Evolutionary conservation across 768 basidiomycete species (phyloP).

Genomic region (Mycena chlorophos): DNA sequence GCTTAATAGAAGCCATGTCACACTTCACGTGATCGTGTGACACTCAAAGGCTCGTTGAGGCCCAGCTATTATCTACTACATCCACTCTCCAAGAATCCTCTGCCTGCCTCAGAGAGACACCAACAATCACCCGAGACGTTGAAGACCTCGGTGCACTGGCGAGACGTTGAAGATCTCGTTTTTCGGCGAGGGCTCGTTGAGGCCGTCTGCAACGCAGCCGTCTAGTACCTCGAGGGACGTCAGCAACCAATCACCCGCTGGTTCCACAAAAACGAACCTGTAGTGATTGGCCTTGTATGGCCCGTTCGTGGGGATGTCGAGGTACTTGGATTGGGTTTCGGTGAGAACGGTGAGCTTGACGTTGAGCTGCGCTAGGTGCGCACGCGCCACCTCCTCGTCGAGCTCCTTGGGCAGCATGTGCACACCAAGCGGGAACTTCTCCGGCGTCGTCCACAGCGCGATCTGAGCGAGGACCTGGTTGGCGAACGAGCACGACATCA

Average conservation of each 20-base stretch:
- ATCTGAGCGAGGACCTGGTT: conserved; percentile 99
- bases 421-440: conserved; percentile 93
- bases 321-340: conserved; percentile 79
- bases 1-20: conserved; percentile 53
- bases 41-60: conserved; percentile 59
- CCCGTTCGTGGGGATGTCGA: conserved; percentile 84
- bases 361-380: conserved; percentile 87
- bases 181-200: conserved; percentile 75
- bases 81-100: conserved; percentile 11
- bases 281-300: conserved; percentile 54
- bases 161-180: conserved; percentile 70
- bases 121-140: conserved; percentile 44
- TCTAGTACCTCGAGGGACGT: conserved; percentile 49
- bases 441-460: conserved; percentile 91
- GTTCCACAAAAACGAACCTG: conserved; percentile 6
- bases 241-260: not conserved
- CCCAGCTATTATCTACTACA: conserved; percentile 29
- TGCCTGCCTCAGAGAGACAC: conserved; percentile 42
- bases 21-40: too few relatives aligned
- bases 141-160: conserved; percentile 39
- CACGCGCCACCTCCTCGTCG: conserved; percentile 98
- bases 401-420: conserved; percentile 99
- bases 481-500: conserved; percentile 99
- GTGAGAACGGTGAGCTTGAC: conserved; percentile 87
- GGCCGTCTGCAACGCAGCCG: conserved; percentile 51